Conservation (phyloP, 75 land plant species). For the Isoetes taiwanensis region DNA sequence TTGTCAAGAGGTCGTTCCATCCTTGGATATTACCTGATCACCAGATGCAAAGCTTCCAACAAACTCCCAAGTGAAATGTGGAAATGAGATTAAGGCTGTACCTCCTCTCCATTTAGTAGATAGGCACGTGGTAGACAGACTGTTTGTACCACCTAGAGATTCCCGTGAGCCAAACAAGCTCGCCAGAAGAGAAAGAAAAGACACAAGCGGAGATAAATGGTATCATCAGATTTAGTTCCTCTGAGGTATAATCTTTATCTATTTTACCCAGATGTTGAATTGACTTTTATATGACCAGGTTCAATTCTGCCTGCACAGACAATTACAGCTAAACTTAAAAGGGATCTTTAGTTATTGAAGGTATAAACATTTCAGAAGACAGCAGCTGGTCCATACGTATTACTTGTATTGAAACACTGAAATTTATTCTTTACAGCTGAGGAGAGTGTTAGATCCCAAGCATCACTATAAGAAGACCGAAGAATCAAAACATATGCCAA, state of each 20-base stretch:
- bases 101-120: too few species aligned
- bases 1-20: too few species aligned
- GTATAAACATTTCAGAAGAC: too few species aligned
- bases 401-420: too few species aligned
- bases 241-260: not conserved
- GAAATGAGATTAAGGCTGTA: too few species aligned
- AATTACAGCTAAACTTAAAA: constrained; percentile 67
- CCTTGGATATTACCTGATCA: too few species aligned
- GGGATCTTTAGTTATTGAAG: constrained; percentile 74
- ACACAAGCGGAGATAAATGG: constrained; percentile 69
- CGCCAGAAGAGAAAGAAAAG: constrained; percentile 40
- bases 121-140: too few species aligned
- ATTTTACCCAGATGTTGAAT: not conserved
- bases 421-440: constrained; percentile 50
- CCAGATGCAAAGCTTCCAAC: too few species aligned
- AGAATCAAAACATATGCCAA: constrained; percentile 62
- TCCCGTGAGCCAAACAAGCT: constrained; percentile 53
- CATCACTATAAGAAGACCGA: constrained; percentile 79
- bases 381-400: too few species aligned
- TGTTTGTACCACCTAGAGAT: constrained; percentile 62
- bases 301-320: constrained; percentile 79
- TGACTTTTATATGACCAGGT: constrained; percentile 43
- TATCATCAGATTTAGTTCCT: too few species aligned
- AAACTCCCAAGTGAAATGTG: too few species aligned
- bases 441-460: constrained; percentile 82